Evolutionary conservation across 495 filamentous ascomycete genomes (phyloP).

Genomic region (Penicillium subrubescens): DNA sequence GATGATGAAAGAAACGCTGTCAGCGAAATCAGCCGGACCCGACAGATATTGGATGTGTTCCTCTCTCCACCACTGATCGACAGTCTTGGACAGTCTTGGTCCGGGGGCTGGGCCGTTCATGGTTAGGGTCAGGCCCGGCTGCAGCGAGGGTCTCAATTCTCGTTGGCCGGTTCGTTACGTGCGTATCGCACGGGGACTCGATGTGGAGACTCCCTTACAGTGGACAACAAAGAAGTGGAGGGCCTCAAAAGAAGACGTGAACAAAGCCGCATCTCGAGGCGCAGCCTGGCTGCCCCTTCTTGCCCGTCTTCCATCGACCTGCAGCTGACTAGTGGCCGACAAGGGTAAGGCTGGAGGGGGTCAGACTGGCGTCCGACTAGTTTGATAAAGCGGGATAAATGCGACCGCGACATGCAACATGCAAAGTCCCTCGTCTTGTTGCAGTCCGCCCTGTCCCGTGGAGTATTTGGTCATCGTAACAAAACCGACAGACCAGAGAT

Average conservation of each 20-base stretch:
- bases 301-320: neutral
- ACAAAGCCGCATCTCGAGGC: conserved; percentile 2
- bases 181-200: neutral
- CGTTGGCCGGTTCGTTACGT: neutral
- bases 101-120: neutral
- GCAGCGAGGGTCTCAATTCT: neutral
- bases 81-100: neutral
- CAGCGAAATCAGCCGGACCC: neutral
- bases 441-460: neutral
- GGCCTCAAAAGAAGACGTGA: neutral
- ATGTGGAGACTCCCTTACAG: neutral
- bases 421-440: neutral
- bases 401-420: neutral
- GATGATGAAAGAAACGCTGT: neutral
- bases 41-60: neutral
- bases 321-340: neutral
- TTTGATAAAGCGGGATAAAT: neutral
- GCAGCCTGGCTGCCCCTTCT: neutral
- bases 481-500: neutral
- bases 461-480: neutral
- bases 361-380: neutral
- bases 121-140: neutral
- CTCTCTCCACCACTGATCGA: neutral
- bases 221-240: neutral
- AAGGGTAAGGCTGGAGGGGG: neutral